A percentile compares a stretch with the other conserved stretches of the same genome.
phyloP scores from a whole-genome alignment of 1,284 basidiomycete genomes.

The Malassezia restricta region DNA sequence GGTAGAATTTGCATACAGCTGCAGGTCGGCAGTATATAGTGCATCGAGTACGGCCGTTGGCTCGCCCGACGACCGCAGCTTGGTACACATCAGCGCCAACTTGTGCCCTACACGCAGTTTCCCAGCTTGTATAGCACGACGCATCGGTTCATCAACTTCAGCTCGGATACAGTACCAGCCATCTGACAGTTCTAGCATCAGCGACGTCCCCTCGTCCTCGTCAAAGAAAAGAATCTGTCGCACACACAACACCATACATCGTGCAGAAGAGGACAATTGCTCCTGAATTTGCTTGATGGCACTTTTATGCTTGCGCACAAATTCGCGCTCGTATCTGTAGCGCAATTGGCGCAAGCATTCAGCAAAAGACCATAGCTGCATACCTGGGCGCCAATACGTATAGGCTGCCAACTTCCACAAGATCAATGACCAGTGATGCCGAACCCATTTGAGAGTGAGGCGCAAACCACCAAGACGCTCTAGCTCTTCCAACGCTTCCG shows the following conservation, averaged over 20 bases:
- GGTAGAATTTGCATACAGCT: constrained; percentile 69
- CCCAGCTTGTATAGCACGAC: constrained; percentile 58
- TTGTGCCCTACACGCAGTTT: constrained; percentile 67
- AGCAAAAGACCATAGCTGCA: constrained; percentile 21
- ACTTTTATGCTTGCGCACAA: constrained; percentile 65
- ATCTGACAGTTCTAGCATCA: constrained; percentile 69
- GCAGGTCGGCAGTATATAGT: constrained; percentile 56
- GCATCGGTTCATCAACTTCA: constrained; percentile 60
- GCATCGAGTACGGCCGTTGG: constrained; percentile 72
- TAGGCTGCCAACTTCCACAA: constrained; percentile 67
- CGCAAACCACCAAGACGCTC: constrained; percentile 41
- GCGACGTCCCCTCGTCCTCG: constrained; percentile 38
- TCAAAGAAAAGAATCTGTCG: constrained; percentile 53
- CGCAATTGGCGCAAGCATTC: constrained; percentile 64
- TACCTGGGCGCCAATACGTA: background rate
- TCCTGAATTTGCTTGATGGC: constrained; percentile 65
- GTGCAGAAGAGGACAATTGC: constrained; percentile 59
- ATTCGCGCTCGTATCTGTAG: constrained; percentile 83
- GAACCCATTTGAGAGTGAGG: constrained; percentile 66
- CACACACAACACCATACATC: constrained; percentile 72
- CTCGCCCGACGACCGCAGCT: constrained; percentile 50
- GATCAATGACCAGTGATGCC: constrained; percentile 78
- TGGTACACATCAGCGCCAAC: constrained; percentile 65
- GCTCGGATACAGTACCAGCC: constrained; percentile 87
- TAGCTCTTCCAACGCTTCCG: constrained; percentile 21